Percentiles rank a stretch among this genome's conserved stretches.
Conservation (phyloP, 331 rosid species). For the Malus hybrid region DNA sequence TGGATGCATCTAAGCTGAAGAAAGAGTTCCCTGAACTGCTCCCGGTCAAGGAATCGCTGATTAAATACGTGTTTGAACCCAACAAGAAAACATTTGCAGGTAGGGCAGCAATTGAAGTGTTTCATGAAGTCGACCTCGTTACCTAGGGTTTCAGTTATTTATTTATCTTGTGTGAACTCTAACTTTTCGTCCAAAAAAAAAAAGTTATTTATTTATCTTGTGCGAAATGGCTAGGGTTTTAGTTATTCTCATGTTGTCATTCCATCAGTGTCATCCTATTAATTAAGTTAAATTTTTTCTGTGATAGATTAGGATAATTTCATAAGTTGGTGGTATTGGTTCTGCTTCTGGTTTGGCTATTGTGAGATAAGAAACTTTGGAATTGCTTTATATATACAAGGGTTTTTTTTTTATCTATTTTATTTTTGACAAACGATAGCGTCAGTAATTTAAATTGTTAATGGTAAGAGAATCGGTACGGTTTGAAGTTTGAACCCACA, state of each 20-base stretch:
- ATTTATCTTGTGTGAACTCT: background rate
- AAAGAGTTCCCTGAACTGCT: slow-evolving; percentile 61
- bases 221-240: background rate
- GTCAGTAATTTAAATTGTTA: no score
- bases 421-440: no score
- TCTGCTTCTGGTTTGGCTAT: background rate
- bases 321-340: background rate
- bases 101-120: slow-evolving; percentile 2
- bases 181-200: no score
- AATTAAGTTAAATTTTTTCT: background rate
- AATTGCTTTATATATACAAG: background rate
- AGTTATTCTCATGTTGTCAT: background rate
- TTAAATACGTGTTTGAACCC: slow-evolving; percentile 47
- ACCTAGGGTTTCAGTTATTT: background rate
- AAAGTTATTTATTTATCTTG: background rate
- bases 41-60: slow-evolving; percentile 49
- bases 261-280: background rate
- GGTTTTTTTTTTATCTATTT: no score
- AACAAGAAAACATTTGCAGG: slow-evolving; percentile 29
- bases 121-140: background rate
- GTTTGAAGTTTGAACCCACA: no score
- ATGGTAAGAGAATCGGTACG: no score
- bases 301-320: background rate
- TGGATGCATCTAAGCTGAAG: slow-evolving; percentile 50
- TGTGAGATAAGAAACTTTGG: background rate